Percentiles rank a stretch among this genome's conserved stretches.
Evolutionary conservation across 2,329 filamentous ascomycete species (phyloP).

Genomic region (Sporothrix curviconia): DNA sequence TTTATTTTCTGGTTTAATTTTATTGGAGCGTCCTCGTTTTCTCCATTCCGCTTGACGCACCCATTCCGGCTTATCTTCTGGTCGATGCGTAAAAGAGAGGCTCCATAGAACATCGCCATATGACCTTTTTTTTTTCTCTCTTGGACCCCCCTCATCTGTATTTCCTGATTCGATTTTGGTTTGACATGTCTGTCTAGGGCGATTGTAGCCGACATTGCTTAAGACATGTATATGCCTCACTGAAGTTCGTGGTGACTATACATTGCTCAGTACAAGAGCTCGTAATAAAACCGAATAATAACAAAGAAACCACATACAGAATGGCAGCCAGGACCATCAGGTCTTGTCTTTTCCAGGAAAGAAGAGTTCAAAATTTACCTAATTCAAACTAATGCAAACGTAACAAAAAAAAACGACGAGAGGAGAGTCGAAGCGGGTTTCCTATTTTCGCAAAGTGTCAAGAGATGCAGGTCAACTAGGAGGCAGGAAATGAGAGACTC

Average conservation of each 20-base stretch:
- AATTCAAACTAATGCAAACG: neutral
- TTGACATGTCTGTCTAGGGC: neutral
- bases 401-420: neutral
- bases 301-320: too few relatives aligned
- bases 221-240: slow-evolving; percentile 1
- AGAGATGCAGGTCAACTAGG: neutral
- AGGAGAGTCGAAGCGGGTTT: neutral
- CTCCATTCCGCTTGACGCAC: neutral
- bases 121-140: neutral
- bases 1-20: neutral
- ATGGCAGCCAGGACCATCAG: too few relatives aligned
- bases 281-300: neutral
- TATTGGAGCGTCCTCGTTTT: neutral
- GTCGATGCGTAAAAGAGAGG: neutral
- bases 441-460: neutral
- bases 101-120: neutral
- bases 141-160: too few relatives aligned
- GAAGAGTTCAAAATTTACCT: neutral
- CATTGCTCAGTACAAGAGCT: neutral
- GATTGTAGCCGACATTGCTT: neutral
- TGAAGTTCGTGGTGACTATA: neutral
- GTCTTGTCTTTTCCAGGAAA: neutral
- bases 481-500: neutral
- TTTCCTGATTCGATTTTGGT: neutral
- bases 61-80: neutral